Conservation (phyloP, 2,329 filamentous ascomycete species). For the Stachybotrys chlorohalonatus region DNA sequence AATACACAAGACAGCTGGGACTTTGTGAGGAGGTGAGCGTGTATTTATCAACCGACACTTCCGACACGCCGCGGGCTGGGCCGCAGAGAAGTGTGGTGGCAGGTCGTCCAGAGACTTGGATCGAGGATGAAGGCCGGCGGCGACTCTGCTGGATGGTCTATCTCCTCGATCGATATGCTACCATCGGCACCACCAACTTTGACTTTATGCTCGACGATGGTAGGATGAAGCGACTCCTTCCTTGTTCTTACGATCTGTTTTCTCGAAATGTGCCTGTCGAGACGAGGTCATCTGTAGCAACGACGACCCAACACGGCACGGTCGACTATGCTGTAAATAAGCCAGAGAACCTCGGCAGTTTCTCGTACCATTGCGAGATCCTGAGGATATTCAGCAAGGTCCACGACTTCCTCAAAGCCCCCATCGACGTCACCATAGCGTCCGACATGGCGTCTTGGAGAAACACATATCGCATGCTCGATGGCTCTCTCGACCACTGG, state of each 20-base stretch:
- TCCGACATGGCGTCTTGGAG: constrained; percentile 30
- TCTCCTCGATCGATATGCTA: constrained; percentile 33
- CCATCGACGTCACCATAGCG: constrained; percentile 28
- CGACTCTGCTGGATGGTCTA: constrained; percentile 37
- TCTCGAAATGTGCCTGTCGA: constrained; percentile 34
- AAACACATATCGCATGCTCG: constrained; percentile 28
- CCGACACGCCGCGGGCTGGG: constrained; percentile 21
- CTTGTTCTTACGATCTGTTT: constrained; percentile 34
- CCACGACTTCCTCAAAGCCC: constrained; percentile 30
- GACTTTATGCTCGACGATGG: constrained; percentile 32
- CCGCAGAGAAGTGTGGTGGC: constrained; percentile 24
- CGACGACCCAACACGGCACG: constrained; percentile 13
- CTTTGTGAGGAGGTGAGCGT: constrained; percentile 29
- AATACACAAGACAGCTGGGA: constrained; percentile 28
- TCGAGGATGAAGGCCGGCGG: constrained; percentile 33
- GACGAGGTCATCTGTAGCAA: constrained; percentile 21
- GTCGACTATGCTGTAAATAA: constrained; percentile 22
- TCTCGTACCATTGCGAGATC: constrained; percentile 36
- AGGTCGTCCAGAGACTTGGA: constrained; percentile 30
- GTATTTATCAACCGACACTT: constrained; percentile 21
- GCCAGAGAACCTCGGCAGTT: constrained; percentile 33
- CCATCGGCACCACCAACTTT: constrained; percentile 29
- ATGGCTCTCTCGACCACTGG: constrained; percentile 30
- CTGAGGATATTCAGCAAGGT: constrained; percentile 31
- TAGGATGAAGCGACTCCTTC: constrained; percentile 29